Conservation (phyloP, 129 eudicot genomes). For the Centella asiatica region DNA sequence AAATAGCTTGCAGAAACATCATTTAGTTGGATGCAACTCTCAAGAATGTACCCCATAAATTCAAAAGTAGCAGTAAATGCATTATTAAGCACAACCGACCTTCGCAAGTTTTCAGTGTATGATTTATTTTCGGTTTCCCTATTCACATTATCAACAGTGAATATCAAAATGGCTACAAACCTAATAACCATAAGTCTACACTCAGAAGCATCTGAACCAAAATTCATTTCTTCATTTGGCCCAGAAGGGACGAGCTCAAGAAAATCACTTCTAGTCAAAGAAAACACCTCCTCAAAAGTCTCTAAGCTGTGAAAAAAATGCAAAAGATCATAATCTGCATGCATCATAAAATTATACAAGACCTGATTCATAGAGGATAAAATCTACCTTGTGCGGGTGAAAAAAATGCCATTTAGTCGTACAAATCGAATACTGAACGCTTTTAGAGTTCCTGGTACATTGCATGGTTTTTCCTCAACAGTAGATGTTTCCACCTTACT, state of each 20-base stretch:
- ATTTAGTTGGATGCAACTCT: constrained; percentile 53
- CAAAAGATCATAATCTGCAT: too few relatives aligned
- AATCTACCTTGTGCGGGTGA: constrained; percentile 56
- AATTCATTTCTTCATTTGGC: constrained; percentile 36
- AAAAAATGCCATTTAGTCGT: constrained; percentile 57
- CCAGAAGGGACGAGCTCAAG: constrained; percentile 50
- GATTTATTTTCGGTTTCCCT: constrained; percentile 76
- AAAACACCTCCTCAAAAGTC: constrained; percentile 42
- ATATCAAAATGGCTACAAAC: constrained; percentile 61
- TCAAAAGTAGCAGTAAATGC: constrained; percentile 76
- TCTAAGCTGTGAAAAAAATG: constrained; percentile 40
- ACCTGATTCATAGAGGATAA: neutral
- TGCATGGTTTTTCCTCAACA: constrained; percentile 20
- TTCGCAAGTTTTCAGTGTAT: constrained; percentile 75
- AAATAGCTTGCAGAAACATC: constrained; percentile 69
- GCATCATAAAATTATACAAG: neutral
- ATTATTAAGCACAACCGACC: constrained; percentile 77
- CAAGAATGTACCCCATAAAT: constrained; percentile 61
- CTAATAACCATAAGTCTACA: constrained; percentile 42
- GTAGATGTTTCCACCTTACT: constrained; percentile 16
- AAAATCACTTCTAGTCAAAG: constrained; percentile 32
- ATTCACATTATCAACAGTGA: constrained; percentile 66
- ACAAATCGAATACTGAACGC: constrained; percentile 43
- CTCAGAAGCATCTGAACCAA: constrained; percentile 35
- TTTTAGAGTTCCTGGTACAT: constrained; percentile 26